Evolutionary conservation across 2,329 filamentous ascomycete species (phyloP).

Genomic region (Drechslerella coelobrocha): DNA sequence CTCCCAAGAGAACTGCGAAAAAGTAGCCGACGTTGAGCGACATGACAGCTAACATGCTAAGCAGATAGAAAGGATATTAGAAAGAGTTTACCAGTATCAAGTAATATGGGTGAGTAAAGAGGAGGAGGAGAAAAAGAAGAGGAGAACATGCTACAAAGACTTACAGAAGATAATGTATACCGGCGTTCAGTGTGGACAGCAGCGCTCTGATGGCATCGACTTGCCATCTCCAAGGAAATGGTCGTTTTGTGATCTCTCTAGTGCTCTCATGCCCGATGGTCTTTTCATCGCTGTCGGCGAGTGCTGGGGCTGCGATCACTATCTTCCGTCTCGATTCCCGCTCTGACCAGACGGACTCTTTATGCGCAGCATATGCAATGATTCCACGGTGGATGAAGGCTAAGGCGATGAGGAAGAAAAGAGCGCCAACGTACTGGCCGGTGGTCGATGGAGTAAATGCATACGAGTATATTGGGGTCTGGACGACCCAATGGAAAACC

Average conservation of each 20-base stretch:
- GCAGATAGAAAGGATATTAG: slow-evolving; percentile 44
- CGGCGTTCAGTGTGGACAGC: slow-evolving; percentile 75
- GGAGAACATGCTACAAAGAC: too few relatives aligned
- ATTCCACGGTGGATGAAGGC: slow-evolving; percentile 73
- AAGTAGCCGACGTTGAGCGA: slow-evolving; percentile 87
- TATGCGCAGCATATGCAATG: slow-evolving; percentile 70
- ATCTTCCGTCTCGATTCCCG: slow-evolving; percentile 37
- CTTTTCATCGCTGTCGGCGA: slow-evolving; percentile 33
- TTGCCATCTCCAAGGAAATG: slow-evolving; percentile 78
- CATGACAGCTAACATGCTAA: slow-evolving; percentile 91
- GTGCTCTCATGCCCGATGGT: slow-evolving; percentile 22
- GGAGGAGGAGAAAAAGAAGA: too few relatives aligned
- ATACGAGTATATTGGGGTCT: slow-evolving; percentile 70
- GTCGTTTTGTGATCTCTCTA: slow-evolving; percentile 61
- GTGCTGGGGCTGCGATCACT: slow-evolving; percentile 35
- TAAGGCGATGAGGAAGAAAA: slow-evolving; percentile 86
- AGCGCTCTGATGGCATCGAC: slow-evolving; percentile 77
- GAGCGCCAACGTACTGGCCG: slow-evolving; percentile 83
- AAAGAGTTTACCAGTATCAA: not conserved
- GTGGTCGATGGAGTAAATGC: slow-evolving; percentile 75
- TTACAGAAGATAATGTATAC: slow-evolving; percentile 84
- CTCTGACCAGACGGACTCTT: slow-evolving; percentile 51
- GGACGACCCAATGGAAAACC: slow-evolving; percentile 70
- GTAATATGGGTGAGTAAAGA: slow-evolving; percentile 7
- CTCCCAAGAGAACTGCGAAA: slow-evolving; percentile 75